phyloP scores from a whole-genome alignment of 345 rosid species.

The Arabis hirsuta region DNA sequence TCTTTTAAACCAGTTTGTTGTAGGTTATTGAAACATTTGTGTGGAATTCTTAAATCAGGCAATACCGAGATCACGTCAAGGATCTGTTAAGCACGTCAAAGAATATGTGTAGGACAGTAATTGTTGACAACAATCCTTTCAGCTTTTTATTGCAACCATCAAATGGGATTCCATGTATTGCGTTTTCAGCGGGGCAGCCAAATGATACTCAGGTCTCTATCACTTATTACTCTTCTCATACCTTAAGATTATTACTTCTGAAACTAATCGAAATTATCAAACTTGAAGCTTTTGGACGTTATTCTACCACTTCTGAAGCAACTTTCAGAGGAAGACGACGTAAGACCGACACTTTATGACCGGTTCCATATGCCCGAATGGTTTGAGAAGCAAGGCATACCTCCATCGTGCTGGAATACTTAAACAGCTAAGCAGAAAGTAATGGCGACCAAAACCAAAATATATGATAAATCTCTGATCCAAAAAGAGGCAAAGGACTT shows the following conservation, averaged over 20 bases:
- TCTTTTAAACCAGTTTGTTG: neutral
- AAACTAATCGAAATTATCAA: conserved; percentile 4
- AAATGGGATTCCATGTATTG: conserved; percentile 95
- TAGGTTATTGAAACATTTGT: neutral
- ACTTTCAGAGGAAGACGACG: conserved; percentile 82
- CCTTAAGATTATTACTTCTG: neutral
- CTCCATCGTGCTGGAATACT: conserved; percentile 57
- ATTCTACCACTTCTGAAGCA: conserved; percentile 91
- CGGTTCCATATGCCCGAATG: conserved; percentile 93
- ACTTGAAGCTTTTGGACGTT: conserved; percentile 80
- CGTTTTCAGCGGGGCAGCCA: conserved; percentile 85
- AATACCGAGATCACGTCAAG: conserved; percentile 87
- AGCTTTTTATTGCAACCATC: conserved; percentile 93
- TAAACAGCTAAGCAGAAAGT: conserved; percentile 26
- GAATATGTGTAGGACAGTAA: conserved; percentile 76
- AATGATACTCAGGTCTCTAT: conserved; percentile 71
- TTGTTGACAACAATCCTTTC: conserved; percentile 96
- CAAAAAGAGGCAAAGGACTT: conserved; percentile 4
- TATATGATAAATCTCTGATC: conserved; percentile 13
- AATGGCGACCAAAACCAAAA: neutral
- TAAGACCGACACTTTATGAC: conserved; percentile 71
- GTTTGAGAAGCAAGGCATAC: conserved; percentile 95
- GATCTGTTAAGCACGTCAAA: conserved; percentile 79
- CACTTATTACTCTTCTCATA: conserved; percentile 2
- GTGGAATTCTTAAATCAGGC: conserved; percentile 48